These are phyloP conservation scores for Zymoseptoria passerinii DNA, from an alignment of 2,329 filamentous ascomycete genomes.

Conservation along the genomic window DNA sequence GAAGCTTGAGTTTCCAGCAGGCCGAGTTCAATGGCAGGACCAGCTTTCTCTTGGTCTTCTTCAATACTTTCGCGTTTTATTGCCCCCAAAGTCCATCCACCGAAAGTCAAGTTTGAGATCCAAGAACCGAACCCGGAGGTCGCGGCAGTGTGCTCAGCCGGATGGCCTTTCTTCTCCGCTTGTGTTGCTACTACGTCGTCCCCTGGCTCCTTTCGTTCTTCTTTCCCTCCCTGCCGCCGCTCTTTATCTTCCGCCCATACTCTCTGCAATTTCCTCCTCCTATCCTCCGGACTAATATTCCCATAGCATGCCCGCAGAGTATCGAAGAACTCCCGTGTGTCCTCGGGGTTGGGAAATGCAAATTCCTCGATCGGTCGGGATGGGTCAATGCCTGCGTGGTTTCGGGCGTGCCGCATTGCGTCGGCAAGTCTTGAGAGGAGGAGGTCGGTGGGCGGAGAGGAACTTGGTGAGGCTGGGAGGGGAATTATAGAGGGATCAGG, in stretches of 20 bases:
- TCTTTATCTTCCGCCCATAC: background rate
- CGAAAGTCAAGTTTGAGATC: background rate
- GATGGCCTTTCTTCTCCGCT: too few species aligned
- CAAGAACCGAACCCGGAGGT: background rate
- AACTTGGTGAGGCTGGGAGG: too few species aligned
- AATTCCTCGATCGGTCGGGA: background rate
- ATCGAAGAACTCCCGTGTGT: background rate
- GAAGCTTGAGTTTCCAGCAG: background rate
- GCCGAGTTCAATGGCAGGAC: background rate
- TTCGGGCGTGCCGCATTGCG: too few species aligned
- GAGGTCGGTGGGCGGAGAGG: too few species aligned
- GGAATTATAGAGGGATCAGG: too few species aligned
- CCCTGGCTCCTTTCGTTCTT: background rate
- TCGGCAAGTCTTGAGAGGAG: too few species aligned
- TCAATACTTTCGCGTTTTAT: background rate
- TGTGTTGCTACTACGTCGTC: too few species aligned
- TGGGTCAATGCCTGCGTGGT: too few species aligned
- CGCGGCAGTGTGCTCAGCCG: background rate
- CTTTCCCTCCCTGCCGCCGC: background rate
- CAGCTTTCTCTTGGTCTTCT: background rate
- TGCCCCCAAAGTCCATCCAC: background rate
- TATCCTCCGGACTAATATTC: background rate
- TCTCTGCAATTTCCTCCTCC: background rate
- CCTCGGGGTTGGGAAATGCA: background rate
- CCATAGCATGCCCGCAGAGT: background rate